phyloP scores from a whole-genome alignment of 2,329 filamentous ascomycete genomes.

The Penicillium sp. region DNA sequence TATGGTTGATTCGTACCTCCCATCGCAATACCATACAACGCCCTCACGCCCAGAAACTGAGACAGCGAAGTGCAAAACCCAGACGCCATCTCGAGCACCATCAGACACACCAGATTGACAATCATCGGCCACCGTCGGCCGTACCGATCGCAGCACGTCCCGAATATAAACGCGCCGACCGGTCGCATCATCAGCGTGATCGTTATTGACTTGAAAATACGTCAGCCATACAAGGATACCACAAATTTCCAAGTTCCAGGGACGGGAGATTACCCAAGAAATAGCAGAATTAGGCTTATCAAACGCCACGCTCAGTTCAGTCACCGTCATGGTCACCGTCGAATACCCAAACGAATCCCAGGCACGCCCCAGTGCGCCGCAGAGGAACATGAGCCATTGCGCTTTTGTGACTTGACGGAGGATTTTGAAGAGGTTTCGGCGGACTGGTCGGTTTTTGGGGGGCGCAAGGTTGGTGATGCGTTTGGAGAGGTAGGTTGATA shows the following conservation, averaged over 20 bases:
- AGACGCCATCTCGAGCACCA: slow-evolving; percentile 34
- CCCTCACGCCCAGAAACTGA: slow-evolving; percentile 34
- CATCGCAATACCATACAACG: slow-evolving; percentile 38
- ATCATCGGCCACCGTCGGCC: slow-evolving; percentile 49
- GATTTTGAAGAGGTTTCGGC: slow-evolving; percentile 45
- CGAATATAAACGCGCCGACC: slow-evolving; percentile 53
- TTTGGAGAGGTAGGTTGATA: slow-evolving; percentile 30
- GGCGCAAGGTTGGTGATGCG: slow-evolving; percentile 32
- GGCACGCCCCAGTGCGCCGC: slow-evolving; percentile 41
- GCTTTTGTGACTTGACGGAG: slow-evolving; percentile 46
- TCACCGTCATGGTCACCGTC: slow-evolving; percentile 59
- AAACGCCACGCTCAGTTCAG: slow-evolving; percentile 52
- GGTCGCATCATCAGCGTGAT: slow-evolving; percentile 60
- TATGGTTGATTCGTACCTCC: slow-evolving; percentile 21
- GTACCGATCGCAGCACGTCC: slow-evolving; percentile 54
- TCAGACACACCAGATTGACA: slow-evolving; percentile 31
- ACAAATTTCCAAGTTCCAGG: too few relatives aligned
- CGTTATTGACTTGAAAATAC: slow-evolving; percentile 43
- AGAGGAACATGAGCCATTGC: slow-evolving; percentile 52
- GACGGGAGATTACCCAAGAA: slow-evolving; percentile 55
- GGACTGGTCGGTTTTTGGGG: slow-evolving; percentile 22
- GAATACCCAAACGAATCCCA: slow-evolving; percentile 67
- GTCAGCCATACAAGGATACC: neutral
- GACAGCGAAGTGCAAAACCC: slow-evolving; percentile 33
- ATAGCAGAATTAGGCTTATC: slow-evolving; percentile 54